phyloP scores from a whole-genome alignment of 108 stramenopile genomes.

The Halocafeteria seosinensis region DNA sequence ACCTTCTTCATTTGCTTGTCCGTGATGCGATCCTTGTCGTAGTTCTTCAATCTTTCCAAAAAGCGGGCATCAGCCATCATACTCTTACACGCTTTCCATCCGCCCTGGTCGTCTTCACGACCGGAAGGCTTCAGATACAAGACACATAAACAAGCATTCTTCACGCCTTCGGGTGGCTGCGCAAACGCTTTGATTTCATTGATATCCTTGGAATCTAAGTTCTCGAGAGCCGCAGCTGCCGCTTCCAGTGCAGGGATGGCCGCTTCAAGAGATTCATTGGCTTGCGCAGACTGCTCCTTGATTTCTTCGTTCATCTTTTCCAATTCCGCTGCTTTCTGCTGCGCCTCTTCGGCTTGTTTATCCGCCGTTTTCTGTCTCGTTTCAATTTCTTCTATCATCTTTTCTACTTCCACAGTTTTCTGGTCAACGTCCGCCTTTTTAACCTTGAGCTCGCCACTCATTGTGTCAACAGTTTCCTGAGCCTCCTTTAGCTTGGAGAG shows the following conservation, averaged over 20 bases:
- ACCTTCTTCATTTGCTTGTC: constrained; percentile 33
- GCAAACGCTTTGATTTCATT: constrained; percentile 45
- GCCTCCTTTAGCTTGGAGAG: constrained; percentile 47
- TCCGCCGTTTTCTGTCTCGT: constrained; percentile 37
- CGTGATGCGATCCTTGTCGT: constrained; percentile 45
- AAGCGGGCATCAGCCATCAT: constrained; percentile 39
- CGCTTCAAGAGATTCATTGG: constrained; percentile 42
- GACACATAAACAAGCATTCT: constrained; percentile 14
- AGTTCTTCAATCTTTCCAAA: constrained; percentile 35
- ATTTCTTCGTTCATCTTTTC: constrained; percentile 29
- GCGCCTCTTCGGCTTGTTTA: constrained; percentile 36
- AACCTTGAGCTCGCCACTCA: constrained; percentile 24
- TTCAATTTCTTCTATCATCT: constrained; percentile 34
- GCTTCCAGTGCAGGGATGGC: constrained; percentile 48
- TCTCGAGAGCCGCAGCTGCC: constrained; percentile 45
- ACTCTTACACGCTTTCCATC: constrained; percentile 43
- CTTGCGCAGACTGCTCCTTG: constrained; percentile 27
- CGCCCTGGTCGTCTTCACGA: constrained; percentile 32
- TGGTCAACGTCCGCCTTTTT: constrained; percentile 28
- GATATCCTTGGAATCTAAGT: constrained; percentile 41
- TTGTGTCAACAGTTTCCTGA: constrained; percentile 37
- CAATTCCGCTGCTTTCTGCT: constrained; percentile 28
- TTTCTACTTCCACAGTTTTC: constrained; percentile 28
- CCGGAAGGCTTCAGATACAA: constrained; percentile 36
- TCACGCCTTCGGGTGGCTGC: constrained; percentile 36